These are phyloP conservation scores for Pichia deserticola DNA, from an alignment of 805 yeast genomes.

Conservation along the genomic window DNA sequence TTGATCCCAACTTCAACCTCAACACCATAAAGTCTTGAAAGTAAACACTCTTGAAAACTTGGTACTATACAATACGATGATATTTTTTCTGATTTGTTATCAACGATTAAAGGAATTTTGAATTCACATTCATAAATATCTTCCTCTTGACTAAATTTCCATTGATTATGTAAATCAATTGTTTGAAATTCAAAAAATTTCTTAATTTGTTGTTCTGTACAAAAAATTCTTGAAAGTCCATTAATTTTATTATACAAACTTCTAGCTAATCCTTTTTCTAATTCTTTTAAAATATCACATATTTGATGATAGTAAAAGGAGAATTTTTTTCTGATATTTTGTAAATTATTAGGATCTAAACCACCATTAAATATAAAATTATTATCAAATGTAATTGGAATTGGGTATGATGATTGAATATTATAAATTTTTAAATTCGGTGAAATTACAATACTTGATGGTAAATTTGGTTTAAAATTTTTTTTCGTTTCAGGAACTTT, in stretches of 20 bases:
- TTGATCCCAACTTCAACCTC: conserved; percentile 9
- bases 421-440: conserved; percentile 14
- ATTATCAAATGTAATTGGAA: conserved; percentile 18
- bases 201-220: conserved; percentile 1
- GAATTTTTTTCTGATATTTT: conserved; percentile 8
- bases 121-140: conserved; percentile 7
- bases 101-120: conserved; percentile 4
- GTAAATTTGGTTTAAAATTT: conserved; percentile 7
- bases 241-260: conserved; percentile 7
- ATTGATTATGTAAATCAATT: conserved; percentile 5
- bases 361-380: conserved; percentile 9
- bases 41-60: conserved; percentile 13
- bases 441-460: conserved; percentile 7
- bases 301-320: conserved; percentile 8
- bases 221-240: conserved; percentile 5
- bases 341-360: conserved; percentile 1
- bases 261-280: conserved; percentile 12
- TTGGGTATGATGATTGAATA: conserved; percentile 14
- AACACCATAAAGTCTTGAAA: conserved; percentile 11
- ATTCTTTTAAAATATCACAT: conserved; percentile 4
- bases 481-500: neutral
- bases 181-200: conserved; percentile 10
- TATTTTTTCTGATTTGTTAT: conserved; percentile 2
- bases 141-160: conserved; percentile 6
- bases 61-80: conserved; percentile 9